phyloP scores from a whole-genome alignment of 2,329 filamentous ascomycete species.

The Orbilia oligospora region DNA sequence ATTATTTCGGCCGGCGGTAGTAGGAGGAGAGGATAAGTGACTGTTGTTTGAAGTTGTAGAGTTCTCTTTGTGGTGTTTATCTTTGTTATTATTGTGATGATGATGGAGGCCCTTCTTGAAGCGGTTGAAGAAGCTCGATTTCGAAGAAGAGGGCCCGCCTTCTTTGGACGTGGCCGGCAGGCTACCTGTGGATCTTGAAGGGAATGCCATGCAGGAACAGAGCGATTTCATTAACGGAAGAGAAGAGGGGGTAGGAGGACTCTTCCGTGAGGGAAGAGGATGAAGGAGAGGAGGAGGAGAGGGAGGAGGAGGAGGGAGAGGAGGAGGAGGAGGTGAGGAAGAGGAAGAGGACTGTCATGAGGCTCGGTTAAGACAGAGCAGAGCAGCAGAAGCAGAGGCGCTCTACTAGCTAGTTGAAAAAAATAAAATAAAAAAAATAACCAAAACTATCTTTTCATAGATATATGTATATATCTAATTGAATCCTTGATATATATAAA shows the following conservation, averaged over 20 bases:
- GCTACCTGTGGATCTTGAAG: slow-evolving; percentile 60
- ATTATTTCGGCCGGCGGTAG: slow-evolving; percentile 1
- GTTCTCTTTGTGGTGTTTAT: slow-evolving; percentile 48
- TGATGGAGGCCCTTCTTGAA: slow-evolving; percentile 56
- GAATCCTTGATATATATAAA: background rate
- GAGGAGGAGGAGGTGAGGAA: slow-evolving; percentile 28
- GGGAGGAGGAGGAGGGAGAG: slow-evolving; percentile 36
- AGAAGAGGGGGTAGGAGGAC: background rate
- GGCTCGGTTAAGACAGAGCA: slow-evolving; percentile 52
- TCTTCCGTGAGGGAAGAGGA: slow-evolving; percentile 25
- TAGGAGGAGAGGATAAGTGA: background rate
- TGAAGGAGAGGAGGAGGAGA: slow-evolving; percentile 28
- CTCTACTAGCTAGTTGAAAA: slow-evolving; percentile 11
- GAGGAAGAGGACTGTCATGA: slow-evolving; percentile 49
- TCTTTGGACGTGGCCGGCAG: slow-evolving; percentile 56
- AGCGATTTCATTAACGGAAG: slow-evolving; percentile 48
- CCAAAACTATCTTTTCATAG: no score
- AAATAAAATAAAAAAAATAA: no score
- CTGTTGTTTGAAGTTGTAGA: slow-evolving; percentile 7
- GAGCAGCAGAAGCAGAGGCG: slow-evolving; percentile 7
- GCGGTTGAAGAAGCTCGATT: slow-evolving; percentile 57
- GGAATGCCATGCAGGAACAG: slow-evolving; percentile 61
- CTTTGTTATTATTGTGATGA: no score
- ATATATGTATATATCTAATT: no score
- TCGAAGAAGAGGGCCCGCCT: slow-evolving; percentile 48